Conservation (phyloP, 2,329 filamentous ascomycete species). For the Fusarium tricinctum region DNA sequence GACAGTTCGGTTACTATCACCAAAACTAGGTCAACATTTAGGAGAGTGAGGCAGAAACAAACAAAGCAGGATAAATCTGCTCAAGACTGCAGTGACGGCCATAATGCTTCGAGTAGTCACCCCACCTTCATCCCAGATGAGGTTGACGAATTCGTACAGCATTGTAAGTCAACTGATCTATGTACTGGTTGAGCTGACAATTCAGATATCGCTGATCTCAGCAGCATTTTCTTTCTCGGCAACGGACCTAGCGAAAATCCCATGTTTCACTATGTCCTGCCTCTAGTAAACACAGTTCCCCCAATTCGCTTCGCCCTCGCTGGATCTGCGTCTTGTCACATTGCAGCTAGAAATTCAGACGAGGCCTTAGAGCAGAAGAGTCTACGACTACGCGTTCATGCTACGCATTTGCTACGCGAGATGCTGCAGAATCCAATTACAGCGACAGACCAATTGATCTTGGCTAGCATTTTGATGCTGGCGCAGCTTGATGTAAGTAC, state of each 20-base stretch:
- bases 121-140: neutral
- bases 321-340: slow-evolving; percentile 22
- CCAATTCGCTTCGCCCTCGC: slow-evolving; percentile 25
- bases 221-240: slow-evolving; percentile 26
- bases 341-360: slow-evolving; percentile 18
- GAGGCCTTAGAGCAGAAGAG: slow-evolving; percentile 8
- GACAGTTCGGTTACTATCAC: neutral
- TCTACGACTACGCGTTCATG: slow-evolving; percentile 14
- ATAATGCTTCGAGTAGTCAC: neutral
- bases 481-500: slow-evolving; percentile 26
- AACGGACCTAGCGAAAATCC: slow-evolving; percentile 19
- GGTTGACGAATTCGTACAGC: slow-evolving; percentile 7
- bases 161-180: neutral
- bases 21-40: fast-evolving
- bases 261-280: slow-evolving; percentile 29
- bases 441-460: slow-evolving; percentile 1
- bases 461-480: slow-evolving; percentile 24
- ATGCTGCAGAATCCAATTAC: neutral
- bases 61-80: neutral
- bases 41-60: neutral
- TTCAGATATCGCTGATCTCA: slow-evolving; percentile 15
- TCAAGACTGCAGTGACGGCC: neutral
- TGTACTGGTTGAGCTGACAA: neutral
- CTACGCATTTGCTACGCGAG: slow-evolving; percentile 3
- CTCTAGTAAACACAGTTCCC: slow-evolving; percentile 7